Evolutionary conservation across 768 basidiomycete genomes (phyloP).

Genomic region (Kwoniella sp.): DNA sequence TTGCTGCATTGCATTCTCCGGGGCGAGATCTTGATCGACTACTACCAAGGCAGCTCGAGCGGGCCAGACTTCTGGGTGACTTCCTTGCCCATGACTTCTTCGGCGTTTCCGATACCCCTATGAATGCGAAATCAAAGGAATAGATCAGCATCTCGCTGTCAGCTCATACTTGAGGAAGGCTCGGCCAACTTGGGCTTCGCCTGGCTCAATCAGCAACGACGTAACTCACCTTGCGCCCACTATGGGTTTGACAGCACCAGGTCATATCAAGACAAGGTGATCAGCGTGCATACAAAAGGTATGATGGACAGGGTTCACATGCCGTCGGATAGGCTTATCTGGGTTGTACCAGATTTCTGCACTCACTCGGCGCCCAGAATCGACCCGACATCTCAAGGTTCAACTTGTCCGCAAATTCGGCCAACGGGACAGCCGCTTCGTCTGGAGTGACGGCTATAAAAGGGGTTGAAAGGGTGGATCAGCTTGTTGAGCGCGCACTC

Average conservation of each 20-base stretch:
- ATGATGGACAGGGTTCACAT: too few species aligned
- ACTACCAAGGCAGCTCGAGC: constrained; percentile 59
- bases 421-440: constrained; percentile 58
- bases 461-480: neutral
- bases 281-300: too few species aligned
- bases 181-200: too few species aligned
- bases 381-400: constrained; percentile 58
- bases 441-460: constrained; percentile 60
- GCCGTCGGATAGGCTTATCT: neutral
- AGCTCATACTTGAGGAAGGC: too few species aligned
- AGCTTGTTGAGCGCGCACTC: too few species aligned
- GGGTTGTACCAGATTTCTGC: neutral
- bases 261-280: too few species aligned
- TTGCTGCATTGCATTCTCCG: too few species aligned
- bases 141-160: neutral
- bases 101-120: constrained; percentile 61
- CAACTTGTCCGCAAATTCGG: constrained; percentile 58
- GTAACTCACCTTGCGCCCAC: constrained; percentile 28
- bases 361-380: constrained; percentile 60
- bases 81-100: constrained; percentile 58
- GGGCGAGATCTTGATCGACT: too few species aligned
- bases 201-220: too few species aligned
- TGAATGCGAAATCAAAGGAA: neutral
- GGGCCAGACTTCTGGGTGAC: constrained; percentile 55
- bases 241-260: neutral